Conservation (phyloP, 2,329 filamentous ascomycete genomes). For the Phaeosphaeriaceae sp. region DNA sequence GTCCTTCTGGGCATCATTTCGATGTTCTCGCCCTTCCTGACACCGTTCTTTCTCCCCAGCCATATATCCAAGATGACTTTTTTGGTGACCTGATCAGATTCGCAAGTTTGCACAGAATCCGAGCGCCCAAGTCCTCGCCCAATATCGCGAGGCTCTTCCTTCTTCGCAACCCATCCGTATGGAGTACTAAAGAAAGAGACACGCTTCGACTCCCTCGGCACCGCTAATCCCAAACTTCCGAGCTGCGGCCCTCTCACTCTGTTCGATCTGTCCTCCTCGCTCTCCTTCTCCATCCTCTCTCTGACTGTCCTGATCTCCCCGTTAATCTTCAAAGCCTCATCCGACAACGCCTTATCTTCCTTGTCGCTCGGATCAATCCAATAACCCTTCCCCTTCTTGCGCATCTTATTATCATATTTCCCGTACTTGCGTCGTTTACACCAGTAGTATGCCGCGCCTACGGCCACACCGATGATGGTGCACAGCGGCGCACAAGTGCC, state of each 20-base stretch:
- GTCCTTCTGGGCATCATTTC: background rate
- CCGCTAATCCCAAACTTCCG: background rate
- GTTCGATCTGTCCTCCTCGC: background rate
- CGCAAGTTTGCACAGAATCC: background rate
- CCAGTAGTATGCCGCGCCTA: slow-evolving; percentile 7
- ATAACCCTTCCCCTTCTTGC: slow-evolving; percentile 9
- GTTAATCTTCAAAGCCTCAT: background rate
- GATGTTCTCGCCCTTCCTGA: background rate
- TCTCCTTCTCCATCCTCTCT: background rate
- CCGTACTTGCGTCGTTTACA: slow-evolving; percentile 10
- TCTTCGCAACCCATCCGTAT: background rate
- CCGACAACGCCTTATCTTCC: background rate
- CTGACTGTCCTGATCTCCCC: background rate
- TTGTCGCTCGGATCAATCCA: slow-evolving; percentile 5
- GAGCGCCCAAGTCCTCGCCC: background rate
- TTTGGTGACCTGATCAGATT: background rate
- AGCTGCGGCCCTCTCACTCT: background rate
- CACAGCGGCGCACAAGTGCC: slow-evolving; percentile 8
- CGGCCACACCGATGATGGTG: slow-evolving; percentile 1
- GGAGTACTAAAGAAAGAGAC: background rate
- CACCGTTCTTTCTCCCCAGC: background rate
- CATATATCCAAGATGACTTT: slow-evolving; percentile 5
- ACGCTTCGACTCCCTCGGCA: background rate
- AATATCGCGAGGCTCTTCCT: background rate
- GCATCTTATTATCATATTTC: slow-evolving; percentile 3